Conservation (phyloP, 179 eudicot species). For the Sideroxylon spinosum region DNA sequence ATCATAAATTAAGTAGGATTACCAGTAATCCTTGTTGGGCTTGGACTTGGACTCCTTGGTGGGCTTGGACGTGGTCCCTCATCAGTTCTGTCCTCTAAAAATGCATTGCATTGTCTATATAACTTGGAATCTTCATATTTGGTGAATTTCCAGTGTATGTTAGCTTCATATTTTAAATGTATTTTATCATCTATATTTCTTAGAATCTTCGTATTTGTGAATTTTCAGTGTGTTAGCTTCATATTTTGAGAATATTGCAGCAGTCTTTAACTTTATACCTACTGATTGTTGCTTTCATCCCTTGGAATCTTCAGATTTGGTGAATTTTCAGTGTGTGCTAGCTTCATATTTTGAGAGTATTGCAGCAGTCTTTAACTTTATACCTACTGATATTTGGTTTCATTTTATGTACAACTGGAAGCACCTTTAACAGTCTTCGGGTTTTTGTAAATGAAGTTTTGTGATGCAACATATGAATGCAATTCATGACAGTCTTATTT, state of each 20-base stretch:
- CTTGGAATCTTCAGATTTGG: not conserved
- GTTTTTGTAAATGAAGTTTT: slow-evolving; percentile 11
- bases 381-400: slow-evolving; percentile 5
- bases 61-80: too few species aligned
- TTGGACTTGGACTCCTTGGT: too few species aligned
- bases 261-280: not conserved
- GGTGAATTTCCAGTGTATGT: not conserved
- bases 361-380: slow-evolving; percentile 3
- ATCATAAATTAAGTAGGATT: too few species aligned
- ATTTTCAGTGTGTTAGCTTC: too few species aligned
- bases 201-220: too few species aligned
- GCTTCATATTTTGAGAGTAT: not conserved
- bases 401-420: not conserved
- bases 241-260: not conserved
- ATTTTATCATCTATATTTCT: too few species aligned
- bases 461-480: not conserved
- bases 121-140: not conserved
- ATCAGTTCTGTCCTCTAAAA: not conserved
- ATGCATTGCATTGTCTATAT: not conserved
- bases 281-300: not conserved
- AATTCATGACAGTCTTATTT: not conserved
- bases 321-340: not conserved
- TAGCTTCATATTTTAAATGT: slow-evolving; percentile 1
- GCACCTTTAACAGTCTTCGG: not conserved
- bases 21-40: too few species aligned